phyloP scores from a whole-genome alignment of 306 rosid species.

The Pterocarpus santalinus region DNA sequence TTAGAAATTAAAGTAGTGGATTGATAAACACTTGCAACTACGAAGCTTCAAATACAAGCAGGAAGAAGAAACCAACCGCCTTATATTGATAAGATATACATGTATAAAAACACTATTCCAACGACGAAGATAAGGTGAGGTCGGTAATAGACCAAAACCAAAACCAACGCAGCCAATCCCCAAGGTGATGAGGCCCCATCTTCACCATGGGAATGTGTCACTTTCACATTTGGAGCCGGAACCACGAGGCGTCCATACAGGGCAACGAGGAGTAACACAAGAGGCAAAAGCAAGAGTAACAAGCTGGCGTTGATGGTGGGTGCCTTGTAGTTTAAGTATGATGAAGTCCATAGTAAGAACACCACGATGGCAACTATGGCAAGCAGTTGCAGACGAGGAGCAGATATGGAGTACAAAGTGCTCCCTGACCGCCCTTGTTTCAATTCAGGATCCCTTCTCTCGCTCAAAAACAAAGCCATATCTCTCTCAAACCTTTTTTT shows the following conservation, averaged over 20 bases:
- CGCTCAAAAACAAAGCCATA: slow-evolving; percentile 61
- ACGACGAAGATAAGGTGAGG: slow-evolving; percentile 43
- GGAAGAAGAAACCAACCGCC: background rate
- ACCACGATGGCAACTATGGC: slow-evolving; percentile 62
- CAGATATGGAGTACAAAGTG: slow-evolving; percentile 51
- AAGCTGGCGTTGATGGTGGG: slow-evolving; percentile 28
- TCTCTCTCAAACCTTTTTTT: background rate
- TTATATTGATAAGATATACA: slow-evolving; percentile 38
- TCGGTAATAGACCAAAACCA: slow-evolving; percentile 36
- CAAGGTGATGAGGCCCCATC: slow-evolving; percentile 20
- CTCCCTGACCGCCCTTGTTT: slow-evolving; percentile 61
- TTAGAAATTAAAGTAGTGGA: no score
- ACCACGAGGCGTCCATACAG: slow-evolving; percentile 22
- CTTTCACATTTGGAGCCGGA: slow-evolving; percentile 9
- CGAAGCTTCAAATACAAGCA: no score
- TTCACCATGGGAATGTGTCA: background rate
- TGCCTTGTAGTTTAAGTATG: slow-evolving; percentile 26
- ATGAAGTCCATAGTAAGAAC: slow-evolving; percentile 42
- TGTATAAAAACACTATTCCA: slow-evolving; percentile 21
- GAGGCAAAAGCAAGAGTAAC: slow-evolving; percentile 45
- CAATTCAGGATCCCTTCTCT: slow-evolving; percentile 57
- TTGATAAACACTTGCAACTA: background rate
- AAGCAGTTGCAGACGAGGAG: slow-evolving; percentile 60
- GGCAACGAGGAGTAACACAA: slow-evolving; percentile 25
- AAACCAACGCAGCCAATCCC: slow-evolving; percentile 37